Evolutionary conservation across 768 basidiomycete genomes (phyloP), one percentile per base, ranked within the genome.

Genomic region (Candolleomyces eurysporus): DNA sequence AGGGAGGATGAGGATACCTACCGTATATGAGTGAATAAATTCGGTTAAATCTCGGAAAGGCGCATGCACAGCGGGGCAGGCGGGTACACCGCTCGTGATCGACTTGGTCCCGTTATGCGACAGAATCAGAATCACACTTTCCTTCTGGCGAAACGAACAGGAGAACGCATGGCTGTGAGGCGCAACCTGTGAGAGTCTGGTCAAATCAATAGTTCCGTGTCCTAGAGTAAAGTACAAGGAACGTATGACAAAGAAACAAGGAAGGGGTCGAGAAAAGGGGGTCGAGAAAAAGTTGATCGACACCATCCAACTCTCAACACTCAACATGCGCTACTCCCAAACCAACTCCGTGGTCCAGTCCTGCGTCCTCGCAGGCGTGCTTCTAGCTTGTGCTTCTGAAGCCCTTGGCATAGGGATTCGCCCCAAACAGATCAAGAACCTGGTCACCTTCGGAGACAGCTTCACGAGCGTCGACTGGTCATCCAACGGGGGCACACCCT

Each of bases 401-500:
- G 9, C 53, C 21, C 31, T 60, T 10, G 66, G 61, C 11, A 56
- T 58, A 40, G 65, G 63, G 48, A 53, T 74, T 26, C 49, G 50
- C 40, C 68, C 67, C 31, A 66, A 65, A 30, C 83, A 85, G 63
- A 86, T 89, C 61, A 84, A 83, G 68, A 81, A 83, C 61, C 76
- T 89, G 14, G 87, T 86, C 57, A 87, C 86, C 0, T 90, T 89
- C 60, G 87, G 88, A 4, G 87, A 89, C 73, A 84, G 83, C 57
- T 88, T 85, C 66, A 85, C 84, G 0, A 86, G 88, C 61, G 68
- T 83, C 2, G 79, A 77, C 13, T 64, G 59, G 39, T 64, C 71
- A 7, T 73, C 74, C 0, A 75, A 79, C 62, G 77, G 78, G 6
- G 83, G 80, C 7, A 78, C 75, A 4, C 72, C 83, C 5, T 89